Base-by-base conservation (phyloP, 169 alveolate species). In the Eimeria praecox region DNA sequence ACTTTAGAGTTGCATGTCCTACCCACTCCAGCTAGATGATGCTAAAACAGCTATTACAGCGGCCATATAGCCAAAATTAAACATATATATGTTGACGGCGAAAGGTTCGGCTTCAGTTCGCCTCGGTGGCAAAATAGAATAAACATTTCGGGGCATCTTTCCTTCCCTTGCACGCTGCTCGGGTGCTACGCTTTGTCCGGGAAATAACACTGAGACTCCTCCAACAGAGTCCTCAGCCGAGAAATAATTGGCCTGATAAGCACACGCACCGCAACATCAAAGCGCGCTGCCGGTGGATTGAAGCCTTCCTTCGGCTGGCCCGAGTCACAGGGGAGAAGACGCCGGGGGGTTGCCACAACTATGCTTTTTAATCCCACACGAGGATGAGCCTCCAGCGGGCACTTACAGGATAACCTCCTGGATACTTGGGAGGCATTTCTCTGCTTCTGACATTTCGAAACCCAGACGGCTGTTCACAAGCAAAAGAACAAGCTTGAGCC, bases 141-240 rank as follows among this genome's bases (percentile, higher is more conserved):
- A 14, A 78, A 27, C 27, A 4, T 44, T 27, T 0, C 30, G 46
- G 66, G 42, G 10, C 8, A 49, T 46, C 16, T 42, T 46, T 27
- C 66, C 88, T 46, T 27, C 56, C 40, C 38, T 40, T 77, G 42
- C 5, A 27, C 5, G 62, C 1, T 78, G 64, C 38, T 27, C 66
- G 46, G 14, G 30, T n/a, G n/a, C 66, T 62, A 87, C 10, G 93
- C 93, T 64, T 87, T 87, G 93, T 87, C 93, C 22, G 93, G 93
- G 73, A 87, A 87, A 42, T 87, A 62, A 46, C 93, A 87, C 24
- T 87, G 54, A 12, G 82, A 33, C 62, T 87, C 82, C 42, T 87
- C 93, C 56, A 87, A 83, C 22, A 87, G 40, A 42, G 64, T 27
- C 8, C 38, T 54, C 82, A 87, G 82, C 30, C 64, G 64, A 16